Base-by-base conservation (phyloP, 805 yeast genomes). In the Sugiyamaella americana region DNA sequence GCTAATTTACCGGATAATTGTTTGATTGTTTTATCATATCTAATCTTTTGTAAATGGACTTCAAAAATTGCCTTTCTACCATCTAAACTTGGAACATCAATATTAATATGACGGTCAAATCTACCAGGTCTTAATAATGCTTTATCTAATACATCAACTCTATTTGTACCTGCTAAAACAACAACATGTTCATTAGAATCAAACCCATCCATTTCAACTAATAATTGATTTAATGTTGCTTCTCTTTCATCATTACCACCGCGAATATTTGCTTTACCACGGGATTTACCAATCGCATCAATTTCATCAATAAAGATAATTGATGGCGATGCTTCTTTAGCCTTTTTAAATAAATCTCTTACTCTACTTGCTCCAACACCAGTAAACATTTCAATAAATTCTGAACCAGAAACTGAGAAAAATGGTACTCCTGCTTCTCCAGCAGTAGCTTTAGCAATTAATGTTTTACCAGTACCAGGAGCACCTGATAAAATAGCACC, bases 391-490 rank as follows among this genome's bases (percentile, higher is more conserved):
- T 88, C 96, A n/a, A 87, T 94, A 56, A 88, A 88, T 63, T 88
- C 96, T 11, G 96, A 87, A 58, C 96, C 96, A 1, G 94, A 84
- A 4, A 88, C 96, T 19, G 93, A 82, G 54, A 80, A 80, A 64
- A 88, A 88, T 21, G 97, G 96, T 43, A 88, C 97, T 43, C 87
- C 93, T 1, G 96, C 96, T 64, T 88, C 96, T 57, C 97, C 96
- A 2, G 96, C 97, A 21, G 96, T 88, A 10, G 96, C 96, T 64
- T 85, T 87, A 20, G 96, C 96, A 47, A 88, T 69, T 52, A 88
- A 68, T 0, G 97, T 88, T 66, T 88, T 88, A 78, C 97, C 97
- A 2, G 97, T 88, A 72, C 97, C 97, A 37, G 97, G 97, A 16
- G 96, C 94, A 55, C 97, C 97, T 10, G 94, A 83, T 43, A 88